Evolutionary conservation across 495 filamentous ascomycete species (phyloP).

Genomic region (Pyrenula massariospora): DNA sequence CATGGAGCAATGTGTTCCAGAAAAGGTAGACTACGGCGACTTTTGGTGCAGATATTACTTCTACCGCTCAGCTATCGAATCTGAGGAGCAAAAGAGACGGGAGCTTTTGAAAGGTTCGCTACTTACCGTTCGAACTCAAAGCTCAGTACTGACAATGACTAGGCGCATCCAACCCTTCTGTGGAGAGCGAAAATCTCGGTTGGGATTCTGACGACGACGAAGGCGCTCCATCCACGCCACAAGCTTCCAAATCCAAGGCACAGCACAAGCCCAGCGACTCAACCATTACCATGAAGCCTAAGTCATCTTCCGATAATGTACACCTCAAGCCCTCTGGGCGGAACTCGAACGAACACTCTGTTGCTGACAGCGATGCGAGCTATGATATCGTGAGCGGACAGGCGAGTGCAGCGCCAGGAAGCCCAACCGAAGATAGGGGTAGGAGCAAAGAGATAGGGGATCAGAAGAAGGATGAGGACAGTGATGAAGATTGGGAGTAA

Average conservation of each 20-base stretch:
- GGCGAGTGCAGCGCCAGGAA: slow-evolving; percentile 64
- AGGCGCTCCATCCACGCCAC: slow-evolving; percentile 39
- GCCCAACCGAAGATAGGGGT: slow-evolving; percentile 55
- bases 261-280: slow-evolving; percentile 11
- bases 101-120: slow-evolving; percentile 85
- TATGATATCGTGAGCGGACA: slow-evolving; percentile 88
- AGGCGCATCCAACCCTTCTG: slow-evolving; percentile 4
- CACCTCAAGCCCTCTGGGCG: slow-evolving; percentile 28
- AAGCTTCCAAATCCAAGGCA: slow-evolving; percentile 16
- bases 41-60: slow-evolving; percentile 98
- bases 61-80: slow-evolving; percentile 84
- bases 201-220: slow-evolving; percentile 49
- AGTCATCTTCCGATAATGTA: slow-evolving; percentile 14
- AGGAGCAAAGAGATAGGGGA: slow-evolving; percentile 27
- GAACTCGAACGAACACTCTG: slow-evolving; percentile 75
- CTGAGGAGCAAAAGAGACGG: slow-evolving; percentile 80
- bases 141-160: background rate
- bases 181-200: background rate
- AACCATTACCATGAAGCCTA: slow-evolving; percentile 17
- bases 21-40: slow-evolving; percentile 69
- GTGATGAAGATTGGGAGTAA: slow-evolving; percentile 80
- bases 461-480: slow-evolving; percentile 42
- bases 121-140: background rate
- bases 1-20: slow-evolving; percentile 94
- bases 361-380: slow-evolving; percentile 80